Percentiles rank a stretch among this genome's conserved stretches.
These are phyloP conservation scores for Fusarium drepaniforme DNA, from an alignment of 2,329 filamentous ascomycete species.

Conservation along the genomic window DNA sequence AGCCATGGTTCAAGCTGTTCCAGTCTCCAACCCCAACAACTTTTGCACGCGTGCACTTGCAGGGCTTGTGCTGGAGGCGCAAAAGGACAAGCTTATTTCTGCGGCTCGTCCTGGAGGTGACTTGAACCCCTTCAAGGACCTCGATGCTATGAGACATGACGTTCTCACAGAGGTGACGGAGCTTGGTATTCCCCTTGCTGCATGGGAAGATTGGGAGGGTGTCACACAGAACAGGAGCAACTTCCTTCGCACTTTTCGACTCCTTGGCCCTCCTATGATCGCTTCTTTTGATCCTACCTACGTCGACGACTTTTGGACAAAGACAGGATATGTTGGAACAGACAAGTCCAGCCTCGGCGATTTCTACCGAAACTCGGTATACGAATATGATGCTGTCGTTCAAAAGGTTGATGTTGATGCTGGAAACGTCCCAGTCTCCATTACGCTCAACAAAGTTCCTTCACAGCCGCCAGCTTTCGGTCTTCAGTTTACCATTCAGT, in stretches of 20 bases:
- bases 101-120: not conserved
- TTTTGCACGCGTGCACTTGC: not conserved
- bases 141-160: not conserved
- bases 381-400: not conserved
- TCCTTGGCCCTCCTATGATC: not conserved
- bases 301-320: constrained; percentile 32
- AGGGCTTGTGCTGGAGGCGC: not conserved
- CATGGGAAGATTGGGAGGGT: constrained; percentile 3
- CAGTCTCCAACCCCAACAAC: constrained; percentile 1
- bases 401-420: not conserved
- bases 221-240: not conserved
- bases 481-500: not conserved
- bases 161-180: not conserved
- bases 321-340: constrained; percentile 26
- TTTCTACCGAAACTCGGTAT: not conserved
- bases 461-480: not conserved
- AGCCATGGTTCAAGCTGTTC: constrained; percentile 16
- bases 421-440: not conserved
- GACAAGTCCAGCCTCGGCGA: constrained; percentile 22
- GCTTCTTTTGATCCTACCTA: constrained; percentile 19
- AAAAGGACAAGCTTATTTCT: not conserved
- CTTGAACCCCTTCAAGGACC: not conserved
- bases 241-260: not conserved
- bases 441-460: not conserved
- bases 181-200: not conserved